Percentiles rank a stretch among this genome's conserved stretches.
phyloP scores from a whole-genome alignment of 129 eudicot genomes.

The Erigeron canadensis region DNA sequence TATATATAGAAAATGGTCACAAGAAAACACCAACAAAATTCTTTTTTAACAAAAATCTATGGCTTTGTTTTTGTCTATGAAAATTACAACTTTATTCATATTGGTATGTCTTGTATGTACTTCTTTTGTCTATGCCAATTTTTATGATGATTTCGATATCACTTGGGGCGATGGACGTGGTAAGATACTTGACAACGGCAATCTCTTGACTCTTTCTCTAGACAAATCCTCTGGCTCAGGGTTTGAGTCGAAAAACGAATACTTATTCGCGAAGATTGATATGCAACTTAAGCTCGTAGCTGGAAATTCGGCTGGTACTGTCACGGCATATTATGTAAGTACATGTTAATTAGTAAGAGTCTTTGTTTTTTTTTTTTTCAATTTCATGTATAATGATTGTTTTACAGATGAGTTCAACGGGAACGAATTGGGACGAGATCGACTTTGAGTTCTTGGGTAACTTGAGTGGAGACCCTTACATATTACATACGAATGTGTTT shows the following conservation, averaged over 20 bases:
- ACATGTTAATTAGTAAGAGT: not conserved
- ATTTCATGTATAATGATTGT: not conserved
- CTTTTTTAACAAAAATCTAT: not conserved
- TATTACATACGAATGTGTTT: conserved; percentile 44
- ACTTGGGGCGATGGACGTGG: conserved; percentile 66
- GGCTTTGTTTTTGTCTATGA: conserved; percentile 16
- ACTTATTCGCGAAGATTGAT: conserved; percentile 48
- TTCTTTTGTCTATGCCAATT: conserved; percentile 26
- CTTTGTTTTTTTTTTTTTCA: not conserved
- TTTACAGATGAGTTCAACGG: conserved; percentile 20
- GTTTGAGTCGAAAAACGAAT: conserved; percentile 49
- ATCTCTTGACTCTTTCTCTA: conserved; percentile 51
- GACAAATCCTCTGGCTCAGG: conserved; percentile 58
- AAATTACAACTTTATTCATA: not conserved
- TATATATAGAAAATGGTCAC: conserved; percentile 6
- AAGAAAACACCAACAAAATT: not conserved
- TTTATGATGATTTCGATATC: conserved; percentile 39
- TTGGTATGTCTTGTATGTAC: not conserved
- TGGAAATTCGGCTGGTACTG: conserved; percentile 60
- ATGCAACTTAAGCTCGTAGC: conserved; percentile 60
- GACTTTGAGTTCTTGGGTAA: conserved; percentile 54
- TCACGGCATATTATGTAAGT: conserved; percentile 37
- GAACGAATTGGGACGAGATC: conserved; percentile 35
- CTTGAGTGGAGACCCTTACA: conserved; percentile 41
- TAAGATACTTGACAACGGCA: conserved; percentile 42